Evolutionary conservation across 2,329 filamentous ascomycete species (phyloP).

Genomic region (Curvularia spicifera): DNA sequence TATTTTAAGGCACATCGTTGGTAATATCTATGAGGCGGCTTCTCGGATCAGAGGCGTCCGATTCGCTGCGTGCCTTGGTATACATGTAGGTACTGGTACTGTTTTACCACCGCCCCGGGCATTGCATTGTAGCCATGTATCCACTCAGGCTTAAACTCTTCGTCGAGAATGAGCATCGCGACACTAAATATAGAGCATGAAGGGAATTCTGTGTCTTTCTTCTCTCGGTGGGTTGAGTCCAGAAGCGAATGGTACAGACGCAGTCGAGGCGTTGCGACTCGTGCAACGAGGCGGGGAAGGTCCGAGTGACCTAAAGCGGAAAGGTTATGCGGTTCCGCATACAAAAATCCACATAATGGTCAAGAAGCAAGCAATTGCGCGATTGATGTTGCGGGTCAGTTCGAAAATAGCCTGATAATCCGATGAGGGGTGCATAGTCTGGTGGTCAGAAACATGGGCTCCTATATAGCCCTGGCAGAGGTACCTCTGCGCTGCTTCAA

Average conservation of each 20-base stretch:
- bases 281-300: slow-evolving; percentile 17
- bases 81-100: neutral
- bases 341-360: slow-evolving; percentile 14
- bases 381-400: slow-evolving; percentile 5
- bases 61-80: neutral
- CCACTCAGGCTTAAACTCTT: neutral
- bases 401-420: slow-evolving; percentile 18
- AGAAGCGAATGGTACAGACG: neutral
- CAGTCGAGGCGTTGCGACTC: neutral
- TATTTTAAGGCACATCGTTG: neutral
- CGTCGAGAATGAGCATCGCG: neutral
- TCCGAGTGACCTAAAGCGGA: slow-evolving; percentile 21
- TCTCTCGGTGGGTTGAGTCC: neutral
- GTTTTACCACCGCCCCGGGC: neutral
- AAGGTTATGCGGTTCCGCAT: slow-evolving; percentile 26
- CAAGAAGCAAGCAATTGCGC: slow-evolving; percentile 17
- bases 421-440: slow-evolving; percentile 18
- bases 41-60: neutral
- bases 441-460: neutral
- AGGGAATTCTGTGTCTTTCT: neutral
- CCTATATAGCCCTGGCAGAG: slow-evolving; percentile 1
- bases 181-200: neutral
- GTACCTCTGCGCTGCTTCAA: neutral
- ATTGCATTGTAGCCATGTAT: neutral
- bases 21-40: neutral